Evolutionary conservation across 129 eudicot genomes (phyloP).

Genomic region (Flaveria linearis): DNA sequence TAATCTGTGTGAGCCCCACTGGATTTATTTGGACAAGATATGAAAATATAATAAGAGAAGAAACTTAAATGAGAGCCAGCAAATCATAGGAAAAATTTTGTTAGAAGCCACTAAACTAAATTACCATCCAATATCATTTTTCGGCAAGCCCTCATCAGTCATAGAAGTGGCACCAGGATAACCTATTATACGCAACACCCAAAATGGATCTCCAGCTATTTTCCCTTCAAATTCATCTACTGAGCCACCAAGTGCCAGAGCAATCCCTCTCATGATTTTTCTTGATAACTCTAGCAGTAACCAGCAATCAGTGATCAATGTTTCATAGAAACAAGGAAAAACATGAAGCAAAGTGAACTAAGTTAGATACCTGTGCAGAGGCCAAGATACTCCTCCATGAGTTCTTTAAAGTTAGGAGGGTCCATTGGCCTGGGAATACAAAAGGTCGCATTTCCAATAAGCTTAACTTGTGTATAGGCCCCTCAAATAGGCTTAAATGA

Average conservation of each 20-base stretch:
- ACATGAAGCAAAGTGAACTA: background rate
- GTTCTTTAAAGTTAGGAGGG: constrained; percentile 54
- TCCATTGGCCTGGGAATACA: constrained; percentile 65
- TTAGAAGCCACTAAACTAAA: background rate
- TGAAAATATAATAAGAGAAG: constrained; percentile 23
- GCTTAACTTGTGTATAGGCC: too few species aligned
- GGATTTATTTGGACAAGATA: constrained; percentile 34
- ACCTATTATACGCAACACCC: constrained; percentile 90
- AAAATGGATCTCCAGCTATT: constrained; percentile 88
- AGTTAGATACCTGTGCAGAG: constrained; percentile 71
- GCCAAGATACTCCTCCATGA: constrained; percentile 72
- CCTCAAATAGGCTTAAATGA: background rate
- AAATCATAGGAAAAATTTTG: background rate
- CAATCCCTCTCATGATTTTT: constrained; percentile 89
- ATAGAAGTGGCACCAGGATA: constrained; percentile 59
- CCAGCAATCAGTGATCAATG: background rate
- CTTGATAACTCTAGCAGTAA: constrained; percentile 60
- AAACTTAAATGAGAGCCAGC: constrained; percentile 16
- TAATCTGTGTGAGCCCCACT: constrained; percentile 99
- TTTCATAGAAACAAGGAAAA: constrained; percentile 12
- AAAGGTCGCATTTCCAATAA: background rate
- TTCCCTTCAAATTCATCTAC: constrained; percentile 76
- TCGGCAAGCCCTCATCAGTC: constrained; percentile 41
- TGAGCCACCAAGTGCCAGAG: constrained; percentile 78
- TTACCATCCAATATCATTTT: constrained; percentile 85